These are phyloP conservation scores for Hypoxylon sp. DNA, from an alignment of 2,329 filamentous ascomycete species.

Conservation along the genomic window DNA sequence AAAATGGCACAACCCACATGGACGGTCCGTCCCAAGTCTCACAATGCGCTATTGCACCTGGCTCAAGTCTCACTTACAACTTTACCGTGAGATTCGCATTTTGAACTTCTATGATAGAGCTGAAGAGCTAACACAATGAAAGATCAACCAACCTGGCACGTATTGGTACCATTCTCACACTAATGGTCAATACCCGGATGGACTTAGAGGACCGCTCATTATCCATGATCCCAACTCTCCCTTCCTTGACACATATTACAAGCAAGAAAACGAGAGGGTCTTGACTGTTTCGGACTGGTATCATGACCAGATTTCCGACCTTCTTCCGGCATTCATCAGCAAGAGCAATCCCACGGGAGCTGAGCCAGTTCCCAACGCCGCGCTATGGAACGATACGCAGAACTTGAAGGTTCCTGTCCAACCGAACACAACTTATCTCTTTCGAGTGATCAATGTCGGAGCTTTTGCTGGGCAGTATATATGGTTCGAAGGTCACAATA, in stretches of 20 bases:
- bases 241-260: conserved; percentile 68
- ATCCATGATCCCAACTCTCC: conserved; percentile 73
- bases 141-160: conserved; percentile 75
- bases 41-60: conserved; percentile 75
- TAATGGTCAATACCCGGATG: conserved; percentile 77
- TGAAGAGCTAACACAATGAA: conserved; percentile 17
- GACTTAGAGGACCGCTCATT: conserved; percentile 73
- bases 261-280: conserved; percentile 64
- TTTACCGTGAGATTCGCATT: conserved; percentile 66
- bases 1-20: conserved; percentile 76
- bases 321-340: conserved; percentile 63
- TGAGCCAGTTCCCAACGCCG: conserved; percentile 75
- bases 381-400: conserved; percentile 78
- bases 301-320: conserved; percentile 66
- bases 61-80: conserved; percentile 75
- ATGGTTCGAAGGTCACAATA: conserved; percentile 75
- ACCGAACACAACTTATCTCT: conserved; percentile 77
- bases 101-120: too few relatives aligned
- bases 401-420: conserved; percentile 70
- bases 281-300: conserved; percentile 80
- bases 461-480: conserved; percentile 77
- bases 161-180: conserved; percentile 85
- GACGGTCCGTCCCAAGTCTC: conserved; percentile 76
- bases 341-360: conserved; percentile 68
- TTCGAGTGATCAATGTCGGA: conserved; percentile 79